Evolutionary conservation across 306 rosid species (phyloP).

Genomic region (Acmispon strigosus): DNA sequence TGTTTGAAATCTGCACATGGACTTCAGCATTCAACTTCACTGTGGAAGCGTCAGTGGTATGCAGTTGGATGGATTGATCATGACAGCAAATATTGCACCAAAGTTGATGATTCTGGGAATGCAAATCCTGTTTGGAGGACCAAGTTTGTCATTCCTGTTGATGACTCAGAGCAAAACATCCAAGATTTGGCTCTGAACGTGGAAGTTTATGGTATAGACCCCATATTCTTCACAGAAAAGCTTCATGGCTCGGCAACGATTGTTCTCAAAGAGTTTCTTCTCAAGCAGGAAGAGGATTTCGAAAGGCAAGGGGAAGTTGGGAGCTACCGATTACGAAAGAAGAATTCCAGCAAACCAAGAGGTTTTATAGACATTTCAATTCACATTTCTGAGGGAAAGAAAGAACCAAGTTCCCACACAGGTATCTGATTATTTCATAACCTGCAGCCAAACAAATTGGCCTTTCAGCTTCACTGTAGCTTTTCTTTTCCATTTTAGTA

Average conservation of each 20-base stretch:
- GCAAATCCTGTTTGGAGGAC: constrained; percentile 80
- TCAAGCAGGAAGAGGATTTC: constrained; percentile 40
- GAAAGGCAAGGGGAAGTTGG: constrained; percentile 49
- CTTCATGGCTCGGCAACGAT: constrained; percentile 65
- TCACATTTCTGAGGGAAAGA: constrained; percentile 41
- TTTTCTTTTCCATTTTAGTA: background rate
- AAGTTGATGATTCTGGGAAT: constrained; percentile 61
- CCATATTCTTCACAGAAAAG: constrained; percentile 62
- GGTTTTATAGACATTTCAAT: constrained; percentile 68
- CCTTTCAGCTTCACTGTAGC: background rate
- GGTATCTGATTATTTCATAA: constrained; percentile 35
- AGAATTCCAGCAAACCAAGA: constrained; percentile 54
- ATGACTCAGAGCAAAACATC: constrained; percentile 35
- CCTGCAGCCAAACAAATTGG: background rate
- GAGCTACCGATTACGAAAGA: constrained; percentile 64
- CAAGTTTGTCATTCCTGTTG: constrained; percentile 56
- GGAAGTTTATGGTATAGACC: constrained; percentile 70
- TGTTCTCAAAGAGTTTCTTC: constrained; percentile 54
- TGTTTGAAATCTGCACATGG: constrained; percentile 75
- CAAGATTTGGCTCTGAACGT: constrained; percentile 50
- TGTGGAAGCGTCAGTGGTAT: constrained; percentile 81
- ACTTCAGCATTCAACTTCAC: constrained; percentile 48
- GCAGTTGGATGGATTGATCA: constrained; percentile 83
- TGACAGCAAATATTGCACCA: constrained; percentile 78
- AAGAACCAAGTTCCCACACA: constrained; percentile 36